These are phyloP conservation scores for Jackrogersella multiformis DNA, from an alignment of 495 filamentous ascomycete species.

Conservation along the genomic window DNA sequence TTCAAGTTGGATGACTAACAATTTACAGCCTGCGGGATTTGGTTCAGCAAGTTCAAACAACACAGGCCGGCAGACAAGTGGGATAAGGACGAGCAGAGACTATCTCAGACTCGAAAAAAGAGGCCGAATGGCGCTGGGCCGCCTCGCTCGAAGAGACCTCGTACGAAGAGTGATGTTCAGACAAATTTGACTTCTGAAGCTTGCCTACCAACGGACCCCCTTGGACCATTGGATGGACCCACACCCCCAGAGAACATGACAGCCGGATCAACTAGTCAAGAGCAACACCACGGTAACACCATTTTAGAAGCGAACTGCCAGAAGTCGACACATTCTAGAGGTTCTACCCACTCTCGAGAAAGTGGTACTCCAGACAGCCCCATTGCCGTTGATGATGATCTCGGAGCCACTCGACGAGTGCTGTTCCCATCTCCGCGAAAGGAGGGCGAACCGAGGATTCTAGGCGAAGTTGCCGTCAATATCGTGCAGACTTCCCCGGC, in stretches of 20 bases:
- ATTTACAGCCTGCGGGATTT: slow-evolving; percentile 81
- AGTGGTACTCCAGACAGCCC: slow-evolving; percentile 72
- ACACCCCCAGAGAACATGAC: slow-evolving; percentile 38
- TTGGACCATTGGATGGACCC: slow-evolving; percentile 47
- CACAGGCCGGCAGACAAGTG: slow-evolving; percentile 87
- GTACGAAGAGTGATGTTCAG: slow-evolving; percentile 52
- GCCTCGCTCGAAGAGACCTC: slow-evolving; percentile 56
- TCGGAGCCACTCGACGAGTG: slow-evolving; percentile 77
- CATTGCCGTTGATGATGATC: slow-evolving; percentile 65
- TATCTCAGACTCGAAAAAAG: slow-evolving; percentile 60
- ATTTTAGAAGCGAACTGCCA: slow-evolving; percentile 44
- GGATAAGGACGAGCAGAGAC: slow-evolving; percentile 70
- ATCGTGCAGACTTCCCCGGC: slow-evolving; percentile 58
- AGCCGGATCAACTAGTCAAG: slow-evolving; percentile 24
- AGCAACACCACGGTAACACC: slow-evolving; percentile 40
- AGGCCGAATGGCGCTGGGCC: slow-evolving; percentile 48
- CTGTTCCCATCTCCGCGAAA: slow-evolving; percentile 80
- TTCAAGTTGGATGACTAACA: slow-evolving; percentile 2
- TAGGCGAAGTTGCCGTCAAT: slow-evolving; percentile 67
- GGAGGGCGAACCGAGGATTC: slow-evolving; percentile 65
- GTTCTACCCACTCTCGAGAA: slow-evolving; percentile 57
- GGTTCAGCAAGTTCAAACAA: slow-evolving; percentile 84
- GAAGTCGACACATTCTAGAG: slow-evolving; percentile 43
- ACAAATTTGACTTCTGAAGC: slow-evolving; percentile 60
- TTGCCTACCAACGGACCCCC: slow-evolving; percentile 57